Evolutionary conservation across 768 basidiomycete genomes (phyloP), one percentile per base, ranked within the genome.

Genomic region (Russula ochroleuca): DNA sequence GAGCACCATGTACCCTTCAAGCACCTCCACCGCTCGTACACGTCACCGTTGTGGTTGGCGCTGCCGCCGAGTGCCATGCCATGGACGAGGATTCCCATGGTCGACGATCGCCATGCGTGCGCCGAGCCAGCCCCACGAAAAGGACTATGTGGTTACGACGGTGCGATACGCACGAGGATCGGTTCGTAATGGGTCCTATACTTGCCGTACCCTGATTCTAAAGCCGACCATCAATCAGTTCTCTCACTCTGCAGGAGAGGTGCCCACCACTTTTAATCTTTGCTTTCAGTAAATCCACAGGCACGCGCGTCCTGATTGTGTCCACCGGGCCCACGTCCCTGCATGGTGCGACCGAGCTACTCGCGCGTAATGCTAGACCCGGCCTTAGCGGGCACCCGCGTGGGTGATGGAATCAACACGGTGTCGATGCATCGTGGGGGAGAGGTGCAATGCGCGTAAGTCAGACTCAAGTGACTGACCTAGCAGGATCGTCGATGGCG

Each of bases 251-350:
- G 38, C 19, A 2, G 23, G 31, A 15, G 25, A n/a, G 15, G 19
- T 37, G 69, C 72, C 74, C 75, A 73, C 90, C 93, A 66, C 85
- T 78, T 53, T 85, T 82, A 25, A 97, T 69, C 75, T 99, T 98
- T 72, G 87, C 84, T 70, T 83, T 81, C 28, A 98, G 72, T 35
- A 98, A 77, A 63, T 95, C 94, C 13, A 94, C 68, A 69, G 93
- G 94, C 0, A 94, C 89, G 79, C 0, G 95, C 95, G 68, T 98
- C 95, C 72, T 98, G 92, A 66, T 97, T 90, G 73, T 98, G 96
- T 3, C 93, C 93, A 2, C 88, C 88, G n/a, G n/a, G 88, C 0
- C 92, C 92, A 0, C 83, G 77, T 0, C 81, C 84, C 74, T 98
- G 95, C 47, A 98, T 98, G 69, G 94, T 91, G 55, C 89, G 83